A percentile compares a stretch with the other conserved stretches of the same genome.
phyloP scores from a whole-genome alignment of 129 eudicot species.

The Rutidosis leptorrhynchoides region DNA sequence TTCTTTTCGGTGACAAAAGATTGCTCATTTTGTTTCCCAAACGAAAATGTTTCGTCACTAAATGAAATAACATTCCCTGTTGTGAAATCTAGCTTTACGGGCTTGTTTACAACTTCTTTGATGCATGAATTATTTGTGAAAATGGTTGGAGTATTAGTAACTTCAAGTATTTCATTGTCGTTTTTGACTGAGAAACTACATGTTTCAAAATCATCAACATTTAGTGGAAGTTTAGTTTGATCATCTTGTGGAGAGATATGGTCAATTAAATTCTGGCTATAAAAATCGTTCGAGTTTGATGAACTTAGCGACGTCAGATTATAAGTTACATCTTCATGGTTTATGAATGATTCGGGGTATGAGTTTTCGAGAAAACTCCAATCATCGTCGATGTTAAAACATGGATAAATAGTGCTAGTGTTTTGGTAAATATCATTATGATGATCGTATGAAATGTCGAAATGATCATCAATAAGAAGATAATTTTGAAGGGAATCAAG shows the following conservation, averaged over 20 bases:
- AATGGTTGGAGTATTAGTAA: not conserved
- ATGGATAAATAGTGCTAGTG: not conserved
- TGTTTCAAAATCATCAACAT: not conserved
- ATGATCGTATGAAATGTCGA: not conserved
- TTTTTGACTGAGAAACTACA: not conserved
- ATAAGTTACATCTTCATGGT: not conserved
- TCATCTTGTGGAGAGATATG: not conserved
- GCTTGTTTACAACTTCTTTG: not conserved
- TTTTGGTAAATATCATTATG: conserved; percentile 12
- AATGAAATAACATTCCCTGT: not conserved
- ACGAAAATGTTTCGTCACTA: not conserved
- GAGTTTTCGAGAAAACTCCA: conserved; percentile 9
- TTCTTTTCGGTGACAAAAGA: not conserved
- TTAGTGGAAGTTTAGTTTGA: not conserved
- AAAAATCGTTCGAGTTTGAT: not conserved
- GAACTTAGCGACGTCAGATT: not conserved
- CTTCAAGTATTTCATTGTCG: not conserved
- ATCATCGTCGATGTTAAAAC: not conserved
- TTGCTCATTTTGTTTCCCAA: not conserved
- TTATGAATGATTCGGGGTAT: not conserved
- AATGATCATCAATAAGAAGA: conserved; percentile 37
- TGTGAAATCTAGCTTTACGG: not conserved
- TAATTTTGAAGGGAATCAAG: conserved; percentile 31
- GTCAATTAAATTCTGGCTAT: conserved; percentile 7
- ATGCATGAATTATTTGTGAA: not conserved